A percentile compares a stretch with the other conserved stretches of the same genome.
Evolutionary conservation across 495 filamentous ascomycete genomes (phyloP).

Genomic region (Aspergillus olivimuriae): DNA sequence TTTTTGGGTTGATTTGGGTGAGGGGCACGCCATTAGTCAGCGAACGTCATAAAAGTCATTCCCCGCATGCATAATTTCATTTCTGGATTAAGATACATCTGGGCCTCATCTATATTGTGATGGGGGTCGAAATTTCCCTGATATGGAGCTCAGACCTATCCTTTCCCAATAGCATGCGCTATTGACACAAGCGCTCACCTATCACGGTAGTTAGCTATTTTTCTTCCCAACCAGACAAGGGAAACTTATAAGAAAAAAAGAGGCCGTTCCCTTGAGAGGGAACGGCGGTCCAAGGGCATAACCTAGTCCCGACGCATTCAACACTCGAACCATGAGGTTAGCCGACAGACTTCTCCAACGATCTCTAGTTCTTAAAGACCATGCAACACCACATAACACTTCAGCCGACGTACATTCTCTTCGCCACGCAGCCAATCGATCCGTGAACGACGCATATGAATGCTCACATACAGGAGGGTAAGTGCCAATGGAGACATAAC

Average conservation of each 20-base stretch:
- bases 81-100: no score
- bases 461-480: constrained; percentile 6
- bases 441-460: constrained; percentile 5
- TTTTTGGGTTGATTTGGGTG: no score
- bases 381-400: neutral
- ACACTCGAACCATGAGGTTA: constrained; percentile 30
- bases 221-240: constrained; percentile 11
- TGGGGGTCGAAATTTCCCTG: no score
- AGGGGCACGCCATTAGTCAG: no score
- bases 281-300: constrained; percentile 28
- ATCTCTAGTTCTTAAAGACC: constrained; percentile 18
- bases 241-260: constrained; percentile 60
- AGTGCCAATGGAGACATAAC: constrained; percentile 11
- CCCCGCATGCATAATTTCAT: no score
- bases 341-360: constrained; percentile 23
- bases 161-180: no score
- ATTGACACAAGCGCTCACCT: no score
- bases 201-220: constrained; percentile 26
- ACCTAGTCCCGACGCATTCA: constrained; percentile 14
- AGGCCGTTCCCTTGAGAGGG: constrained; percentile 47
- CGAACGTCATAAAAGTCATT: no score
- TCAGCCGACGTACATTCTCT: constrained; percentile 28
- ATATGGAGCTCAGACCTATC: no score
- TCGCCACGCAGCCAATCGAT: constrained; percentile 13
- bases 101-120: no score